A percentile compares a stretch with the other conserved stretches of the same genome.
phyloP scores from a whole-genome alignment of 352 stramenopile species.

The Globisporangium emineosum region DNA sequence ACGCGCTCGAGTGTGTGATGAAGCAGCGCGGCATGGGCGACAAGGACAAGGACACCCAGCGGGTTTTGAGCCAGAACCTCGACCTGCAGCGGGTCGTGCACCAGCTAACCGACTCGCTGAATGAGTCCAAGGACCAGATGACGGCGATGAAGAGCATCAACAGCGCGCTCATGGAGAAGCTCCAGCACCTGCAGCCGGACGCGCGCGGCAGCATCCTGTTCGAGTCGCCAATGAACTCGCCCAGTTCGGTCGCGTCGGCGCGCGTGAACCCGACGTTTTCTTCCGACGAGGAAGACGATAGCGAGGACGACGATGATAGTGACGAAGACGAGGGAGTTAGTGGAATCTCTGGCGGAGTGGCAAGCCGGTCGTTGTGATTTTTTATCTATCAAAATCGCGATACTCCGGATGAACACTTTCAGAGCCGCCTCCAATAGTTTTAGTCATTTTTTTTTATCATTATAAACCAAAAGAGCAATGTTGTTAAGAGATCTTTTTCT shows the following conservation, averaged over 20 bases:
- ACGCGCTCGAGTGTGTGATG: constrained; percentile 41
- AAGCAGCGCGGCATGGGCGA: constrained; percentile 50
- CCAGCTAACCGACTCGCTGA: constrained; percentile 68
- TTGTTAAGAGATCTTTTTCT: too few species aligned
- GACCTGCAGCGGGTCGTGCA: constrained; percentile 73
- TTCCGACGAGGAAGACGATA: constrained; percentile 53
- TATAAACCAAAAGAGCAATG: too few species aligned
- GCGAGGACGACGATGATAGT: constrained; percentile 33
- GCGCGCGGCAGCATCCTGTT: constrained; percentile 44
- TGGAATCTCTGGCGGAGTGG: not conserved
- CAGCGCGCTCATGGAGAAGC: constrained; percentile 55
- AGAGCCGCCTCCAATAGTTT: not conserved
- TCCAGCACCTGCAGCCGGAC: constrained; percentile 55
- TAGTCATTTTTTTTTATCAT: too few species aligned
- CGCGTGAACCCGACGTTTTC: constrained; percentile 41
- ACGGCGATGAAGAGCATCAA: constrained; percentile 77
- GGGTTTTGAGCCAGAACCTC: constrained; percentile 56
- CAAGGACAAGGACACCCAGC: constrained; percentile 66
- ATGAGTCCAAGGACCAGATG: constrained; percentile 68
- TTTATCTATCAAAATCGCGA: too few species aligned
- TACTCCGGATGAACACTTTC: too few species aligned
- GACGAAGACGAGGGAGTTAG: not conserved
- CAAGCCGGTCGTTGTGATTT: not conserved
- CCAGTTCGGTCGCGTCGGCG: constrained; percentile 31
- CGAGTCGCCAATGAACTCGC: constrained; percentile 35